Percentiles rank a stretch among this genome's conserved stretches.
Conservation (phyloP, 768 basidiomycete genomes). For the Tremella fuciformis region DNA sequence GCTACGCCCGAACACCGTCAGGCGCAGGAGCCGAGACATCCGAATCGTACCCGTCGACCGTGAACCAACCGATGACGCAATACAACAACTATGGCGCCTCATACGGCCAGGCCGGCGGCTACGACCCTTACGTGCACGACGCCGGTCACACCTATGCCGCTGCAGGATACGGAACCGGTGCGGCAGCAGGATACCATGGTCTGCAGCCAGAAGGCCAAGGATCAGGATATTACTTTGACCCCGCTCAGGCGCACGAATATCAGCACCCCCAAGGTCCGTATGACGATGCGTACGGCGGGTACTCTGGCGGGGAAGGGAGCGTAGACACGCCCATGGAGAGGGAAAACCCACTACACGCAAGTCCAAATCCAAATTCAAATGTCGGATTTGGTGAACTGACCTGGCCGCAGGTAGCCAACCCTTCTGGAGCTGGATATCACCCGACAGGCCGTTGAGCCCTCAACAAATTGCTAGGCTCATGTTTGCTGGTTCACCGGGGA, state of each 20-base stretch:
- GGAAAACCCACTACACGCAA: slow-evolving; percentile 41
- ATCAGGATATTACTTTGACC: slow-evolving; percentile 40
- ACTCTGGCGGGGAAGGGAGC: slow-evolving; percentile 29
- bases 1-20: slow-evolving; percentile 6
- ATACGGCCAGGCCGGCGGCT: slow-evolving; percentile 45
- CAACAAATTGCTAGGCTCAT: no score
- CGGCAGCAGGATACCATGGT: slow-evolving; percentile 26
- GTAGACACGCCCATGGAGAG: slow-evolving; percentile 37
- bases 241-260: slow-evolving; percentile 31
- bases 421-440: neutral
- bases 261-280: slow-evolving; percentile 2
- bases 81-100: slow-evolving; percentile 48
- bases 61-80: slow-evolving; percentile 47
- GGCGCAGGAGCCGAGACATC: slow-evolving; percentile 27
- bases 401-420: neutral
- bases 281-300: slow-evolving; percentile 34
- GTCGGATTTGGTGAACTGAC: slow-evolving; percentile 1
- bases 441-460: no score
- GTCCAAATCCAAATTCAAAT: slow-evolving; percentile 11
- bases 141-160: slow-evolving; percentile 7
- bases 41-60: slow-evolving; percentile 42
- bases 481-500: no score
- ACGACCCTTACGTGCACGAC: slow-evolving; percentile 44
- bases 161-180: slow-evolving; percentile 9
- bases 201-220: slow-evolving; percentile 21